These are phyloP conservation scores for Astrephomene gubernaculifera DNA, from an alignment of 139 green algal species.

Conservation along the genomic window DNA sequence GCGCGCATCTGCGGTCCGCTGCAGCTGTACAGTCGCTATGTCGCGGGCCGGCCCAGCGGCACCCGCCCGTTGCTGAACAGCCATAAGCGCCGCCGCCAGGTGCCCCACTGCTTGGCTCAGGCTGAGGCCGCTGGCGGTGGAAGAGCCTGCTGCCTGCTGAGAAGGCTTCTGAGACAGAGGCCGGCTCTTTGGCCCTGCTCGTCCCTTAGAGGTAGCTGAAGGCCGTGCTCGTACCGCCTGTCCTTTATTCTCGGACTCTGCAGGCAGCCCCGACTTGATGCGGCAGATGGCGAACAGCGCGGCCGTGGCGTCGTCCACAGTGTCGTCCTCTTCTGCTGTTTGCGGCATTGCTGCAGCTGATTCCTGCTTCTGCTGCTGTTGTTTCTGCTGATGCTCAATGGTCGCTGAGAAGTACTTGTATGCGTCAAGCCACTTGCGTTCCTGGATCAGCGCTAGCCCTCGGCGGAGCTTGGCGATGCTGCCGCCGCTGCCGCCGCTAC, in stretches of 20 bases:
- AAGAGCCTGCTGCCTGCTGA: too few species aligned
- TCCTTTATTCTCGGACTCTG: too few species aligned
- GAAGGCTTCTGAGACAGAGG: too few species aligned
- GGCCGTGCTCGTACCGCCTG: too few species aligned
- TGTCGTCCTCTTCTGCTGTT: background rate
- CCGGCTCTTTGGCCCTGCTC: too few species aligned
- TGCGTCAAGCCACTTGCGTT: constrained; percentile 49
- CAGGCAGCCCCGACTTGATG: constrained; percentile 1
- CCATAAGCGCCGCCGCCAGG: constrained; percentile 11
- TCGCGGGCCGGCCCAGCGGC: background rate
- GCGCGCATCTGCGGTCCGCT: background rate
- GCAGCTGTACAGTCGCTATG: too few species aligned
- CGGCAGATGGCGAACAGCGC: background rate
- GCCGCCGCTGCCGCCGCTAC: too few species aligned
- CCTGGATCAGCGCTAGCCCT: constrained; percentile 46
- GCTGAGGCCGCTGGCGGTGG: background rate
- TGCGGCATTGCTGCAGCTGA: background rate
- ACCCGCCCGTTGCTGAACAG: background rate
- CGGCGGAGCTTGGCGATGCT: background rate
- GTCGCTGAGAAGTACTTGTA: constrained; percentile 35
- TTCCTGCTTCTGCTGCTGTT: too few species aligned
- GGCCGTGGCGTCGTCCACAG: too few species aligned
- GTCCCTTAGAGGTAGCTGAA: too few species aligned
- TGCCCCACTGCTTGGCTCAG: constrained; percentile 11
- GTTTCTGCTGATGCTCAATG: too few species aligned